Conservation (phyloP, 2,329 filamentous ascomycete species). For the Zasmidium citrigriseum region DNA sequence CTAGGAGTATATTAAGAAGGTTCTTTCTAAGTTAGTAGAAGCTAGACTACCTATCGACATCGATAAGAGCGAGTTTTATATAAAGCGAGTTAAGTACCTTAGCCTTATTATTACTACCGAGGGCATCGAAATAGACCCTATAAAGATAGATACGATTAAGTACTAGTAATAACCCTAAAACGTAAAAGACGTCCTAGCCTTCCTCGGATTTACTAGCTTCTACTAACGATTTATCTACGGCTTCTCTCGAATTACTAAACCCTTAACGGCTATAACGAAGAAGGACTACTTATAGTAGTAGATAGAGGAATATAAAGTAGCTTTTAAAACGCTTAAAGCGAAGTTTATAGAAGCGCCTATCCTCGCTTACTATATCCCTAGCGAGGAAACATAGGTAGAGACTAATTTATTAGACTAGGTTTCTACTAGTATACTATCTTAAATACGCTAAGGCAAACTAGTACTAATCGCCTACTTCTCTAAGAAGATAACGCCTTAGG, state of each 20-base stretch:
- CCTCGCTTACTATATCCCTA: not conserved
- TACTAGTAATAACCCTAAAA: not conserved
- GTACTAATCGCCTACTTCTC: constrained; percentile 10
- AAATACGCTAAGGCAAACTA: not conserved
- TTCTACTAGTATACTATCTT: too few relatives aligned
- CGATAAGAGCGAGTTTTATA: too few relatives aligned
- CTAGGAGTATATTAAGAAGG: constrained; percentile 24
- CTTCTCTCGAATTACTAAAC: not conserved
- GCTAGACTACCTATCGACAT: constrained; percentile 13
- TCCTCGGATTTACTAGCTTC: too few relatives aligned
- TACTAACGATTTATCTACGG: too few relatives aligned
- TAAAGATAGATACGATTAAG: constrained; percentile 3
- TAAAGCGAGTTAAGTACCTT: too few relatives aligned
- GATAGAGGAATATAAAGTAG: not conserved
- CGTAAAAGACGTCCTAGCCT: constrained; percentile 8
- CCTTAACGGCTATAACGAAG: not conserved
- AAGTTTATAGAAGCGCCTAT: not conserved
- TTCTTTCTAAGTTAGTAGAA: constrained; percentile 27
- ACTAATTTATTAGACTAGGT: not conserved
- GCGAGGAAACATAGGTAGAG: not conserved
- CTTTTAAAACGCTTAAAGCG: constrained; percentile 3
- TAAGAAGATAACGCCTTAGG: constrained; percentile 7
- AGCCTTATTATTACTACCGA: constrained; percentile 27
- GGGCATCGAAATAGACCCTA: constrained; percentile 22
- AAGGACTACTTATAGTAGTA: not conserved